phyloP scores from a whole-genome alignment of 306 rosid genomes.

The Alnus rubra region DNA sequence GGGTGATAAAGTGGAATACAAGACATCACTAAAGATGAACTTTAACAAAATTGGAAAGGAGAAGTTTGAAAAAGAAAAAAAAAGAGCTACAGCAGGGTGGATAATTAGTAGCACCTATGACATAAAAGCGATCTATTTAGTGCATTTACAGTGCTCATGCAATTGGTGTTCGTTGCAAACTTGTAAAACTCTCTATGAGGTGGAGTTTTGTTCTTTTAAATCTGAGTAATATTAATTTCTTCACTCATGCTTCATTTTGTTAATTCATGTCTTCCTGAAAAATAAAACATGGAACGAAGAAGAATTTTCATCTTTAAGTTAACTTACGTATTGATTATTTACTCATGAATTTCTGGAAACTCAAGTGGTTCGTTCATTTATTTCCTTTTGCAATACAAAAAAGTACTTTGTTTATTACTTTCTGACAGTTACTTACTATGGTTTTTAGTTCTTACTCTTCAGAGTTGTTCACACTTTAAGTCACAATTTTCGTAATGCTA shows the following conservation, averaged over 20 bases:
- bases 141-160: not conserved
- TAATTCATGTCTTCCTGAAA: constrained; percentile 9
- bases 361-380: constrained; percentile 16
- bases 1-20: not conserved
- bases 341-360: constrained; percentile 23
- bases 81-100: not conserved
- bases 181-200: not conserved
- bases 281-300: constrained; percentile 1
- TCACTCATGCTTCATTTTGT: not conserved
- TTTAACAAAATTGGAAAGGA: not conserved
- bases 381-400: not conserved
- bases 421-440: constrained; percentile 11
- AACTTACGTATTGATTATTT: constrained; percentile 7
- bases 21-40: not conserved
- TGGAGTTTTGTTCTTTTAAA: constrained; percentile 3
- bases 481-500: constrained; percentile 88
- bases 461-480: constrained; percentile 90
- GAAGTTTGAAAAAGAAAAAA: not conserved
- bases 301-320: constrained; percentile 25
- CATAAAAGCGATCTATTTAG: not conserved
- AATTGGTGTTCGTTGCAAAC: not conserved
- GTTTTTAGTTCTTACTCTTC: constrained; percentile 35
- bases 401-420: constrained; percentile 24
- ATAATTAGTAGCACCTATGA: not conserved
- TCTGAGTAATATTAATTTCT: not conserved